A percentile compares a stretch with the other conserved stretches of the same genome.
phyloP scores from a whole-genome alignment of 345 rosid genomes.

The Psidium guajava region DNA sequence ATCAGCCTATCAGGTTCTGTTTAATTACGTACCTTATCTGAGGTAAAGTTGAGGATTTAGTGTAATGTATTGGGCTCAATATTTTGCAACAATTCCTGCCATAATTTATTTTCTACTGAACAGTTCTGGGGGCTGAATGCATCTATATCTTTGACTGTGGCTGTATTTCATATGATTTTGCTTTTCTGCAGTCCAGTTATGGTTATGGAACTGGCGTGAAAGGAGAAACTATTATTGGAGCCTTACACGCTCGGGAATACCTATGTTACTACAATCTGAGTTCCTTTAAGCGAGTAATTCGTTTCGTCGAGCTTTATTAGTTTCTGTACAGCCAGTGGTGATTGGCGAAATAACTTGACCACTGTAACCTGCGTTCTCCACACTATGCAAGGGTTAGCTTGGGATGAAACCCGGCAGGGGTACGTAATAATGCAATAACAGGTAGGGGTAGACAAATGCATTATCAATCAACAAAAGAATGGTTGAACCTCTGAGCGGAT shows the following conservation, averaged over 20 bases:
- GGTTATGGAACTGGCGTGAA: background rate
- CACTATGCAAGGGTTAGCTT: background rate
- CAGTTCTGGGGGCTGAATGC: background rate
- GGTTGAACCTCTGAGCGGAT: background rate
- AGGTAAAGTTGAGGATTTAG: background rate
- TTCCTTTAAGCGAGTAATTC: background rate
- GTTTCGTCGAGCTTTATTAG: background rate
- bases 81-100: background rate
- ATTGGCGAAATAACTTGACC: background rate
- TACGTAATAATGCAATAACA: background rate
- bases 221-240: background rate
- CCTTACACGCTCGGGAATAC: background rate
- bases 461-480: background rate
- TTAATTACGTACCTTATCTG: background rate
- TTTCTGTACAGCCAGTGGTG: background rate
- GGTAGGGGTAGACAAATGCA: background rate
- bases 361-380: background rate
- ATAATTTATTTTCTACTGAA: background rate
- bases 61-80: background rate
- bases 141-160: background rate
- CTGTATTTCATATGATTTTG: background rate
- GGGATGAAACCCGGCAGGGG: background rate
- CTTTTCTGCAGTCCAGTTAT: background rate
- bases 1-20: background rate
- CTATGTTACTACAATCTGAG: background rate